A percentile compares a stretch with the other conserved stretches of the same genome.
Evolutionary conservation across 2,329 filamentous ascomycete species (phyloP).

Genomic region (Aspergillus awamori): DNA sequence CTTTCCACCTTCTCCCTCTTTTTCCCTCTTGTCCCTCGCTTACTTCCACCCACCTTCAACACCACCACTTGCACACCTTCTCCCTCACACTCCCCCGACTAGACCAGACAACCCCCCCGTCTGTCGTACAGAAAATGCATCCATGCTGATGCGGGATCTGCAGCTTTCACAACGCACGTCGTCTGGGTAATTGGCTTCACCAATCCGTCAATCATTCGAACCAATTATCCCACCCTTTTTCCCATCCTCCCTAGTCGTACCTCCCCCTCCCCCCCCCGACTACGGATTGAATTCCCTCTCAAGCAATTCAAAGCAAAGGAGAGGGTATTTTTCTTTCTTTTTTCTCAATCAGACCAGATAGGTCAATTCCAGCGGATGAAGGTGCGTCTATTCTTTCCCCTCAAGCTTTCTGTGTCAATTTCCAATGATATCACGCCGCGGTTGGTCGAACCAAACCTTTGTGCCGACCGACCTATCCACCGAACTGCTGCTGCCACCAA

Average conservation of each 20-base stretch:
- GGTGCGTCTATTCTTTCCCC: slow-evolving; percentile 23
- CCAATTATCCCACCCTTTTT: slow-evolving; percentile 8
- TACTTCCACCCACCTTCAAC: slow-evolving; percentile 15
- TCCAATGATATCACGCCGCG: slow-evolving; percentile 34
- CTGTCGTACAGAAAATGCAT: slow-evolving; percentile 18
- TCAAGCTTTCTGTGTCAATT: slow-evolving; percentile 11
- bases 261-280: not conserved
- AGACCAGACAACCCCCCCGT: slow-evolving; percentile 7
- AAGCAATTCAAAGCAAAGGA: not conserved
- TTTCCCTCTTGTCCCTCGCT: slow-evolving; percentile 13
- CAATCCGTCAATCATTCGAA: slow-evolving; percentile 15
- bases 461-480: slow-evolving; percentile 12
- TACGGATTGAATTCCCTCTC: not conserved
- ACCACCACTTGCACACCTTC: slow-evolving; percentile 6
- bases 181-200: slow-evolving; percentile 9
- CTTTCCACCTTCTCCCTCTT: slow-evolving; percentile 12
- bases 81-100: slow-evolving; percentile 14
- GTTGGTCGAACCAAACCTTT: slow-evolving; percentile 22
- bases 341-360: not conserved
- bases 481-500: slow-evolving; percentile 9
- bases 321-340: too few species aligned
- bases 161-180: slow-evolving; percentile 17
- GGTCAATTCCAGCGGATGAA: slow-evolving; percentile 28
- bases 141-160: slow-evolving; percentile 20
- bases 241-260: slow-evolving; percentile 1